Evolutionary conservation across 2,329 filamentous ascomycete species (phyloP).

Genomic region (Cytospora piceae): DNA sequence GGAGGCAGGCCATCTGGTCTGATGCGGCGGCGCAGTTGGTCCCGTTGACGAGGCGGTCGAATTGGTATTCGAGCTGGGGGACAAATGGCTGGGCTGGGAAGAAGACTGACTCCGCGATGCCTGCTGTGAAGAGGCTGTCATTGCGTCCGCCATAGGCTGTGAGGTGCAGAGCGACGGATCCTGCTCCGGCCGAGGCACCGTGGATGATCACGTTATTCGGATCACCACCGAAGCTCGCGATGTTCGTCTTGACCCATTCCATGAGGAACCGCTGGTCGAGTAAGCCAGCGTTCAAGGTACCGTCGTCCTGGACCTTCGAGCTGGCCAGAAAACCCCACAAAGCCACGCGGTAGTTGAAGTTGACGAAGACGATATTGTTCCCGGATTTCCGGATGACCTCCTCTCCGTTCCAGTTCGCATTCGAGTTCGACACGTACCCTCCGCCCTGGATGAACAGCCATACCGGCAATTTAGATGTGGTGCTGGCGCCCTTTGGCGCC

Average conservation of each 20-base stretch:
- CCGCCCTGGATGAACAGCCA: slow-evolving; percentile 58
- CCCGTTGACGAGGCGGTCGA: slow-evolving; percentile 42
- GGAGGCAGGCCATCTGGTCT: slow-evolving; percentile 48
- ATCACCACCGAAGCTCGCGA: slow-evolving; percentile 61
- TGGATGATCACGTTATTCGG: slow-evolving; percentile 62
- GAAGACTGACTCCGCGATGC: slow-evolving; percentile 53
- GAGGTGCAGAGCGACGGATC: slow-evolving; percentile 58
- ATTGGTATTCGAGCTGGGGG: slow-evolving; percentile 53
- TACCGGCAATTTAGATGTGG: slow-evolving; percentile 51
- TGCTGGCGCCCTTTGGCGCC: slow-evolving; percentile 45
- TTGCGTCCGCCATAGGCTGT: slow-evolving; percentile 50
- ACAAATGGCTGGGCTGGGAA: slow-evolving; percentile 52
- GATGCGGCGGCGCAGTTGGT: slow-evolving; percentile 42
- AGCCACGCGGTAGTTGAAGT: slow-evolving; percentile 67
- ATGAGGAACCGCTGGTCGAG: slow-evolving; percentile 65
- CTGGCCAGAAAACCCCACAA: slow-evolving; percentile 65
- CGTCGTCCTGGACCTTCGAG: slow-evolving; percentile 56
- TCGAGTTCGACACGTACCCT: slow-evolving; percentile 52
- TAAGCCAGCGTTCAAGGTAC: slow-evolving; percentile 65
- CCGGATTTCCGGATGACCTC: slow-evolving; percentile 49
- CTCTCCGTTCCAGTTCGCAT: slow-evolving; percentile 56
- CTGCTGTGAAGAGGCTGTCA: slow-evolving; percentile 51
- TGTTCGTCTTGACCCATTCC: slow-evolving; percentile 64
- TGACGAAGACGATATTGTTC: slow-evolving; percentile 57
- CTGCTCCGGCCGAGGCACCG: slow-evolving; percentile 64